Evolutionary conservation across 75 land plant genomes (phyloP).

Genomic region (Sequoiadendron giganteum): DNA sequence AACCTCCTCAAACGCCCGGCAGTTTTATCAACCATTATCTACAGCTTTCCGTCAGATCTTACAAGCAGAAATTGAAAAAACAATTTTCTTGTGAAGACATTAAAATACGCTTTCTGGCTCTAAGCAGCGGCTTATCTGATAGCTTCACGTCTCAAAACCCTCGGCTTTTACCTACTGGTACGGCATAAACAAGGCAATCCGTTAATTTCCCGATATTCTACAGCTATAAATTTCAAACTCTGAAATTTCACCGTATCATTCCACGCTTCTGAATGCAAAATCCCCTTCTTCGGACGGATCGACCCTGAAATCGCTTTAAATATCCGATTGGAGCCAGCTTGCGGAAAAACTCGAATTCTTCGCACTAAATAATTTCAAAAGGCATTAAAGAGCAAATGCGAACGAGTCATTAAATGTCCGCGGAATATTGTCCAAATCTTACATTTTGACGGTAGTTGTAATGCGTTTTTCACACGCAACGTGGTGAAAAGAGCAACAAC

Average conservation of each 20-base stretch:
- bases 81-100: neutral
- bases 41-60: neutral
- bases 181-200: neutral
- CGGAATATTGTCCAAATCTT: neutral
- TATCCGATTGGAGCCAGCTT: neutral
- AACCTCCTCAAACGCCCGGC: neutral
- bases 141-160: neutral
- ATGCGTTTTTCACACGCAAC: neutral
- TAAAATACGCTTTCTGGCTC: neutral
- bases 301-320: neutral
- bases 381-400: neutral
- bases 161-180: neutral
- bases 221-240: neutral
- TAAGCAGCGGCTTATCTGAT: neutral
- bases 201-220: neutral
- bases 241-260: neutral
- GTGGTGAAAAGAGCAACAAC: neutral
- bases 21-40: neutral
- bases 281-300: neutral
- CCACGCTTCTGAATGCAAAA: neutral
- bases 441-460: neutral
- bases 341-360: neutral
- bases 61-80: neutral
- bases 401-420: neutral
- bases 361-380: neutral